phyloP scores from a whole-genome alignment of 192 early-diverging fungal species.

The Coemansia sp. region DNA sequence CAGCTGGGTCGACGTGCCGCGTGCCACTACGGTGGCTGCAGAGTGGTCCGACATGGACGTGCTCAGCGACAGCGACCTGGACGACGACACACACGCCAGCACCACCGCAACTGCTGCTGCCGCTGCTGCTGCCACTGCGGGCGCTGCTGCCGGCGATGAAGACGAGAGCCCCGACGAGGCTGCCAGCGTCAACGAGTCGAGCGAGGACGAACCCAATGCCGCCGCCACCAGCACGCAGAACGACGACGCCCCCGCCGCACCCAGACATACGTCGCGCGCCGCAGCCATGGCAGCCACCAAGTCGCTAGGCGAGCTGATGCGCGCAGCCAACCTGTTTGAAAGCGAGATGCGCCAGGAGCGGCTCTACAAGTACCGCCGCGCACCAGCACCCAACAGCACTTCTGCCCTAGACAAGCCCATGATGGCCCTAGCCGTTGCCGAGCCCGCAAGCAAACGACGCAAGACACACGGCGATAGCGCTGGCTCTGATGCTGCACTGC shows the following conservation, averaged over 20 bases:
- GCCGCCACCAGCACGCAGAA: not conserved
- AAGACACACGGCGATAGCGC: conserved; percentile 1
- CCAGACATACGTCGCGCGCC: conserved; percentile 43
- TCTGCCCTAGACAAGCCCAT: too few relatives aligned
- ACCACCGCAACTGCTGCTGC: not conserved
- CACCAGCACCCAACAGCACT: not conserved
- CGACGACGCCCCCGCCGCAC: not conserved
- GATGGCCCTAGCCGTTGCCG: too few relatives aligned
- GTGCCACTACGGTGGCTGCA: conserved; percentile 22
- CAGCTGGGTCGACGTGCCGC: conserved; percentile 37
- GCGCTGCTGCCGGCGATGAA: not conserved
- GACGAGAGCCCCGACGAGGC: conserved; percentile 22
- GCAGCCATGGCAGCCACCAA: conserved; percentile 51
- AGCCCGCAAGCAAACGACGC: conserved; percentile 27
- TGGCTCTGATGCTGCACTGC: too few relatives aligned
- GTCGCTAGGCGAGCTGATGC: conserved; percentile 50
- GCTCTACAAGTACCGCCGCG: conserved; percentile 32
- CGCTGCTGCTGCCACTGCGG: not conserved
- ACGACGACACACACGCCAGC: not conserved
- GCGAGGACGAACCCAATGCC: too few relatives aligned
- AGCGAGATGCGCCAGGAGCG: conserved; percentile 54
- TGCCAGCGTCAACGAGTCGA: conserved; percentile 24
- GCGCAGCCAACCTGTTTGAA: conserved; percentile 55
- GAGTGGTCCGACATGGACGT: conserved; percentile 50
- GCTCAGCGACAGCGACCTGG: conserved; percentile 37